Conservation (phyloP, 2,329 filamentous ascomycete genomes). For the Neonectria magnoliae region DNA sequence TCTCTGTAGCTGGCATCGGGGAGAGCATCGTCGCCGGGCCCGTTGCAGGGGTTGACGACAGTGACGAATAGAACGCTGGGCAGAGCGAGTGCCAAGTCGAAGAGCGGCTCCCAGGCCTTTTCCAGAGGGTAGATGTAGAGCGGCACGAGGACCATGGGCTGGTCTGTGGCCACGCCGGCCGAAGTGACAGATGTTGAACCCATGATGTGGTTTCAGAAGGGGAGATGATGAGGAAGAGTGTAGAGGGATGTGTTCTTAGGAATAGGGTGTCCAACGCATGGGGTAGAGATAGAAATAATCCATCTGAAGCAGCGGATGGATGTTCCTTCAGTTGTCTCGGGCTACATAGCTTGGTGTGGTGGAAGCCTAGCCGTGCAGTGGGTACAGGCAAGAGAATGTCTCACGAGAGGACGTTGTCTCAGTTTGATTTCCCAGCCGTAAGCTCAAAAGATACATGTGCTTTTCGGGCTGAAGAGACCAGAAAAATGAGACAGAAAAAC, state of each 20-base stretch:
- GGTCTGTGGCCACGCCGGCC: not conserved
- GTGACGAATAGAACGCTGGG: slow-evolving; percentile 25
- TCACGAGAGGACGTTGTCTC: not conserved
- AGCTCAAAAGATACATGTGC: not conserved
- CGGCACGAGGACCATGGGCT: slow-evolving; percentile 24
- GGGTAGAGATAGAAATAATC: not conserved
- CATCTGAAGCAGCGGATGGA: not conserved
- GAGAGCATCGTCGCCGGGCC: slow-evolving; percentile 22
- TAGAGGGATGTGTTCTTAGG: not conserved
- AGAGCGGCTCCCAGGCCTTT: slow-evolving; percentile 26
- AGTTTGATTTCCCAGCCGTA: not conserved
- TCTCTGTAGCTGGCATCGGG: slow-evolving; percentile 26
- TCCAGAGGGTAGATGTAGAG: slow-evolving; percentile 30
- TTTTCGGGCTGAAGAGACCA: not conserved
- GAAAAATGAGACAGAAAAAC: not conserved
- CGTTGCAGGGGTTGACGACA: slow-evolving; percentile 28
- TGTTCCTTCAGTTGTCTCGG: not conserved
- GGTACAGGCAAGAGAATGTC: not conserved
- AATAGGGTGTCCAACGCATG: not conserved
- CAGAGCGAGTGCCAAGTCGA: slow-evolving; percentile 17
- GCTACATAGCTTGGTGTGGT: not conserved
- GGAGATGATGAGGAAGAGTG: not conserved
- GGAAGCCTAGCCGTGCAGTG: not conserved
- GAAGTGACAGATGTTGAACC: not conserved
- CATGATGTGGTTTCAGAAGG: slow-evolving; percentile 13